Evolutionary conservation across 2,329 filamentous ascomycete genomes (phyloP), one percentile per base, ranked within the genome.

Genomic region (Fusarium humuli): DNA sequence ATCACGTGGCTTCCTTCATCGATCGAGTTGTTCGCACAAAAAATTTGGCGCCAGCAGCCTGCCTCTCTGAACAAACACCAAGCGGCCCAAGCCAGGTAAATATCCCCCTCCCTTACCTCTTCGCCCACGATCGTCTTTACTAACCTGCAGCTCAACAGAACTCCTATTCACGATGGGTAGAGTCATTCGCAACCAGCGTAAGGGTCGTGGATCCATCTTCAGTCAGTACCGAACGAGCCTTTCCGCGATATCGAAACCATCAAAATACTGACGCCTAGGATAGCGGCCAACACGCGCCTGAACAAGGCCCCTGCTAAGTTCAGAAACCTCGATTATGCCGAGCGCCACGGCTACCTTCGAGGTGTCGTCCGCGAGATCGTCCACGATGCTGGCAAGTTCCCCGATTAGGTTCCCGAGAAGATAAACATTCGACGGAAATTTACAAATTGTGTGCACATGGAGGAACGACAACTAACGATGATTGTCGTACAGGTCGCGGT

Each of bases 321-420:
- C 92, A 90, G 96, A 85, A 93, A 90, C 79, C 93, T 98, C 90
- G 96, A 99, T 84, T 99, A 89, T 84, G 91, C 94, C 83, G 94
- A 98, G 88, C 91, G 93, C 83, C 95, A 98, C 90, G 96, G 96
- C 80, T 99, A 99, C 88, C 87, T 97, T 82, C 93, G 96, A 79
- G 96, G 96, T 86, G 90, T 98, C 75, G 94, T 99, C 83, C 97
- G 96, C 91, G 94, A 98, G 82, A 98, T 98, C 86, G 92, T 99
- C 86, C 96, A 99, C 91, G 96, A 99, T 86, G 90, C 94, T 79
- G 96, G 96, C 77, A 74, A 81, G 80, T 82, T 70, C 54, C 66
- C 60, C 66, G 67, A 73, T 61, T 61, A 68, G 50, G 57, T 68
- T 59, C 59, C 66, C 54, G 68, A 69, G 23, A 55, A 40, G n/a